phyloP scores from a whole-genome alignment of 345 rosid species.

The Pistacia vera region DNA sequence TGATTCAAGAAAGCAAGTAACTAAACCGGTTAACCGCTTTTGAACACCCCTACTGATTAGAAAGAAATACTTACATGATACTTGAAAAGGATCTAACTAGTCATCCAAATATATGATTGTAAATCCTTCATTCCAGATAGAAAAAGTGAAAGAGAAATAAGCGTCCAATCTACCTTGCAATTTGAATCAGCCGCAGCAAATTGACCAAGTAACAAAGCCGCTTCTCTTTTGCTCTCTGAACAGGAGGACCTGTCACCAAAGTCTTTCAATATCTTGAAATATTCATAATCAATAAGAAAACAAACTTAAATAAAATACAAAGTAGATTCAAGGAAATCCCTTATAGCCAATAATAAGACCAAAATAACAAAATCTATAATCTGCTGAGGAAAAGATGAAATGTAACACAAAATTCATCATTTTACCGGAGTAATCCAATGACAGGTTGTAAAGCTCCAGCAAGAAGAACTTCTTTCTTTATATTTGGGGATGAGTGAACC shows the following conservation, averaged over 20 bases:
- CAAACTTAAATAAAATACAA: neutral
- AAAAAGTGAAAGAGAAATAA: conserved; percentile 4
- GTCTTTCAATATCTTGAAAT: conserved; percentile 6
- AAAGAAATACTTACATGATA: neutral
- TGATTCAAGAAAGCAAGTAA: no score
- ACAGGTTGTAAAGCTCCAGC: conserved; percentile 87
- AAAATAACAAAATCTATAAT: neutral
- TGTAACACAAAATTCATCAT: conserved; percentile 8
- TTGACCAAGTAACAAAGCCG: conserved; percentile 77
- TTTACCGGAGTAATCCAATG: conserved; percentile 69
- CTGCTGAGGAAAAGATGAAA: conserved; percentile 3
- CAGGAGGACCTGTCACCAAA: conserved; percentile 56
- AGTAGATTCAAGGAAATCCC: neutral
- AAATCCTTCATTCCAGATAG: neutral
- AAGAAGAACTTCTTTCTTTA: conserved; percentile 68
- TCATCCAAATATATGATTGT: neutral
- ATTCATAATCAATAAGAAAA: neutral
- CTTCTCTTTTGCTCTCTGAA: conserved; percentile 76
- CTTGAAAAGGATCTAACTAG: neutral
- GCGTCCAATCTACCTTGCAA: conserved; percentile 54
- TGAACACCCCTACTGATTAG: neutral
- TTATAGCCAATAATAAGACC: neutral
- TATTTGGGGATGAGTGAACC: conserved; percentile 74
- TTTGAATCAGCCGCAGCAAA: conserved; percentile 82
- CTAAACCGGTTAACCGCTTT: no score